Conservation (phyloP, 2,329 filamentous ascomycete genomes). For the Sclerotinia subarctica region DNA sequence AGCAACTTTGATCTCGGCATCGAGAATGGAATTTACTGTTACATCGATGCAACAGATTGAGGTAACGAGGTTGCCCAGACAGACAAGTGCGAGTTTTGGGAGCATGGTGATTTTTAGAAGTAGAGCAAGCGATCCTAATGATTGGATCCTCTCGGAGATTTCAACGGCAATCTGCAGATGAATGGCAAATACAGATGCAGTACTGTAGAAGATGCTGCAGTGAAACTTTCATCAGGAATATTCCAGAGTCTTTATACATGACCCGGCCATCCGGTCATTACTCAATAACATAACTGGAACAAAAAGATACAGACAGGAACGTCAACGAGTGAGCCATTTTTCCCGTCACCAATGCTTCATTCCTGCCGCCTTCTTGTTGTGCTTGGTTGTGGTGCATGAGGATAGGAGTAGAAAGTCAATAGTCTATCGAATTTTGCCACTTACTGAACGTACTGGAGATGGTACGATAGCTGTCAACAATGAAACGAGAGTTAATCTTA, state of each 20-base stretch:
- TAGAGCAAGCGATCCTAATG: neutral
- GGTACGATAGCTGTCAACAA: neutral
- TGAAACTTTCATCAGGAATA: slow-evolving; percentile 9
- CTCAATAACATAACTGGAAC: slow-evolving; percentile 2
- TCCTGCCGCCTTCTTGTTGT: neutral
- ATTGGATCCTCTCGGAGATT: neutral
- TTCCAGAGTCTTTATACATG: slow-evolving; percentile 1
- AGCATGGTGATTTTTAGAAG: neutral
- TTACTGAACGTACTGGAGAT: neutral
- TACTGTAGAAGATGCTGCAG: neutral
- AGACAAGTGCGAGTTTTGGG: neutral
- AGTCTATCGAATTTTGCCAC: neutral
- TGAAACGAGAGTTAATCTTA: neutral
- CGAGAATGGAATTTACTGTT: slow-evolving; percentile 42
- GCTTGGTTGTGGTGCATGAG: neutral
- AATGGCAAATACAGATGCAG: neutral
- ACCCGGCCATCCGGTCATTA: neutral
- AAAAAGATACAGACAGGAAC: neutral
- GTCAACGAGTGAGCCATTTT: neutral
- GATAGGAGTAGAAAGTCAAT: neutral
- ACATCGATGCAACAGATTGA: slow-evolving; percentile 39
- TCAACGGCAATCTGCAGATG: slow-evolving; percentile 10
- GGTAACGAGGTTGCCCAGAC: slow-evolving; percentile 16
- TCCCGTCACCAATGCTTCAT: neutral
- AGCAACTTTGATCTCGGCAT: slow-evolving; percentile 41